These are phyloP conservation scores for bread wheat (Triticum aestivum) DNA, from an alignment of 176 grass and related monocot genomes.

Conservation along the genomic window DNA sequence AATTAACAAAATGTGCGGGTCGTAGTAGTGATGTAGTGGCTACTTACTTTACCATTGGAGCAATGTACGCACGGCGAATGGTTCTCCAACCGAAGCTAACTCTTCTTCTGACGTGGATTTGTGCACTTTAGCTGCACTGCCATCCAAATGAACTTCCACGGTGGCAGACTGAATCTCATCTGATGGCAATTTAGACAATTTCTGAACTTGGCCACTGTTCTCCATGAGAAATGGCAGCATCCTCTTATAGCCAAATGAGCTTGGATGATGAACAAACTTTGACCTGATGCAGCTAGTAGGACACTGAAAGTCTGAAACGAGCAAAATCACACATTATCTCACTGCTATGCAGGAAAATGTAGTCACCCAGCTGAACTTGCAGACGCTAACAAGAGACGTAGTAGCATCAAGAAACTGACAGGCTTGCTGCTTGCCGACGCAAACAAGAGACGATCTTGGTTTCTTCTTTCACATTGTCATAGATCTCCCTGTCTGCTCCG, in stretches of 20 bases:
- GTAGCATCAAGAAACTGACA: too few relatives aligned
- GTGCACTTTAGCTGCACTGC: constrained; percentile 26
- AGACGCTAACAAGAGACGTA: too few relatives aligned
- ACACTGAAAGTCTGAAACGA: constrained; percentile 36
- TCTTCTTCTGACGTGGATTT: not conserved
- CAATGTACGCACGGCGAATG: not conserved
- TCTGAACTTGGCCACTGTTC: constrained; percentile 40
- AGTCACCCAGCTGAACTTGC: too few relatives aligned
- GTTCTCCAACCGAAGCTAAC: not conserved
- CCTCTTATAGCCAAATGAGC: constrained; percentile 82
- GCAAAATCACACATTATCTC: not conserved
- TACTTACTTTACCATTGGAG: too few relatives aligned
- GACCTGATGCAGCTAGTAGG: constrained; percentile 38
- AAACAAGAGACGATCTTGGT: too few relatives aligned
- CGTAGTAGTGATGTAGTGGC: too few relatives aligned
- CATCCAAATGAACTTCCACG: constrained; percentile 4
- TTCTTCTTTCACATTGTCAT: too few relatives aligned
- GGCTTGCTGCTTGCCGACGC: too few relatives aligned
- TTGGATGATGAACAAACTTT: constrained; percentile 51
- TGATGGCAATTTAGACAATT: not conserved
- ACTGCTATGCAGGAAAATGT: not conserved
- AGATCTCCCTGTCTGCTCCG: too few relatives aligned
- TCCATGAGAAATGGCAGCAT: constrained; percentile 84
- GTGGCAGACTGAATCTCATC: not conserved
- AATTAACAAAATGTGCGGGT: too few relatives aligned